Evolutionary conservation across 495 filamentous ascomycete genomes (phyloP).

Genomic region (Thermothielavioides terrestris): DNA sequence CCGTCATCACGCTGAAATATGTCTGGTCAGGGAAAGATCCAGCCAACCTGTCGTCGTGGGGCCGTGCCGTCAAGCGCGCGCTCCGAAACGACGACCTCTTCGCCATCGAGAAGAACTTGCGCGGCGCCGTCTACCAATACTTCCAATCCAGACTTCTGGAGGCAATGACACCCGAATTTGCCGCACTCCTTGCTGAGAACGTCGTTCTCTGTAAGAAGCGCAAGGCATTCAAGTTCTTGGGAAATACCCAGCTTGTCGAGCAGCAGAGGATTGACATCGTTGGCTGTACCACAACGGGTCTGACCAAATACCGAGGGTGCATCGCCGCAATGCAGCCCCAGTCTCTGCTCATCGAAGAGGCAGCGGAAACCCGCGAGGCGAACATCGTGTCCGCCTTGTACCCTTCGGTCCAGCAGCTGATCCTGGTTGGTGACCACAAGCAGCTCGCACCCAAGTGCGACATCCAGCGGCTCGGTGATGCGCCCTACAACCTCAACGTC

Average conservation of each 20-base stretch:
- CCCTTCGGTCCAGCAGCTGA: constrained; percentile 45
- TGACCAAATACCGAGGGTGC: constrained; percentile 78
- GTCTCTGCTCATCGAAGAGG: constrained; percentile 50
- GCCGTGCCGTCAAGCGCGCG: constrained; percentile 2
- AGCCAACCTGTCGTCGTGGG: constrained; percentile 7
- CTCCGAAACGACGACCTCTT: constrained; percentile 24
- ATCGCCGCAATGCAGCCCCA: constrained; percentile 61
- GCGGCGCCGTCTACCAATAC: constrained; percentile 35
- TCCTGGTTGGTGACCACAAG: constrained; percentile 49
- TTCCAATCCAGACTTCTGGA: constrained; percentile 30
- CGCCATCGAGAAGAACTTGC: constrained; percentile 20
- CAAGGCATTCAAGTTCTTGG: constrained; percentile 25
- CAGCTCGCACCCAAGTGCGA: constrained; percentile 44
- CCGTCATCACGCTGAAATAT: constrained; percentile 24
- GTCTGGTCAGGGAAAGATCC: constrained; percentile 30
- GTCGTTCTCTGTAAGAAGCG: constrained; percentile 23
- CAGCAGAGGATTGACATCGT: constrained; percentile 31
- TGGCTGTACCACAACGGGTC: constrained; percentile 55
- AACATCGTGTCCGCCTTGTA: constrained; percentile 48
- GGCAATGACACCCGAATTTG: constrained; percentile 16
- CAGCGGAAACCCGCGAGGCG: constrained; percentile 48
- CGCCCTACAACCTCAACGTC: constrained; percentile 50
- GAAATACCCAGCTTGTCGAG: constrained; percentile 25
- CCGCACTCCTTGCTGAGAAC: constrained; percentile 21
- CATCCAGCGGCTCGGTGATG: constrained; percentile 59